These are phyloP conservation scores for Rhodomyrtus psidioides DNA, from an alignment of 441 rosid genomes.

Conservation along the genomic window DNA sequence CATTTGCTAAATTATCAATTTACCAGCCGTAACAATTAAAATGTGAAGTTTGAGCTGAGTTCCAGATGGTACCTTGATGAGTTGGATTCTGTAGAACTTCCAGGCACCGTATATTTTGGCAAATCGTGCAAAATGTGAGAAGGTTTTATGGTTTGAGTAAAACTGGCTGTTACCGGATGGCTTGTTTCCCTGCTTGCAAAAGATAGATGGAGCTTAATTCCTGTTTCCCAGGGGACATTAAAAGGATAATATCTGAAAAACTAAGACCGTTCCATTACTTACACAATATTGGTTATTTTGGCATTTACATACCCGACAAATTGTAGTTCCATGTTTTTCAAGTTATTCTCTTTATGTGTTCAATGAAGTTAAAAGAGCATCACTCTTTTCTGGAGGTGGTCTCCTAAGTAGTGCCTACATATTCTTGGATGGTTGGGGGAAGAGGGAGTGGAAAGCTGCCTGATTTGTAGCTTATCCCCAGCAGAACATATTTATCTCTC, in stretches of 20 bases:
- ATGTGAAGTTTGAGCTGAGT: conserved; percentile 9
- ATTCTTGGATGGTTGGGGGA: not conserved
- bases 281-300: not conserved
- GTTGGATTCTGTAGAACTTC: conserved; percentile 58
- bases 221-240: not conserved
- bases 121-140: conserved; percentile 54
- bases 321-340: not conserved
- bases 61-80: conserved; percentile 36
- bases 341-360: not conserved
- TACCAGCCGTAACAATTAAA: not conserved
- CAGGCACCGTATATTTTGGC: conserved; percentile 62
- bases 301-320: not conserved
- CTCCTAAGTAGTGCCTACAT: not conserved
- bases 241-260: not conserved
- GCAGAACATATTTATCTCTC: not conserved
- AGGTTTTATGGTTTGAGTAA: conserved; percentile 45
- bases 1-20: not conserved
- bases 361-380: not conserved
- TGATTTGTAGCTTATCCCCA: not conserved
- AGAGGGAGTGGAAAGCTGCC: not conserved
- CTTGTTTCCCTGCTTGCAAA: conserved; percentile 46
- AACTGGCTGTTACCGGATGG: conserved; percentile 58
- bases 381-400: not conserved
- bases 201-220: not conserved
- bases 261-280: not conserved